phyloP scores from a whole-genome alignment of 2,329 filamentous ascomycete species.

The Xylariaceae sp. region DNA sequence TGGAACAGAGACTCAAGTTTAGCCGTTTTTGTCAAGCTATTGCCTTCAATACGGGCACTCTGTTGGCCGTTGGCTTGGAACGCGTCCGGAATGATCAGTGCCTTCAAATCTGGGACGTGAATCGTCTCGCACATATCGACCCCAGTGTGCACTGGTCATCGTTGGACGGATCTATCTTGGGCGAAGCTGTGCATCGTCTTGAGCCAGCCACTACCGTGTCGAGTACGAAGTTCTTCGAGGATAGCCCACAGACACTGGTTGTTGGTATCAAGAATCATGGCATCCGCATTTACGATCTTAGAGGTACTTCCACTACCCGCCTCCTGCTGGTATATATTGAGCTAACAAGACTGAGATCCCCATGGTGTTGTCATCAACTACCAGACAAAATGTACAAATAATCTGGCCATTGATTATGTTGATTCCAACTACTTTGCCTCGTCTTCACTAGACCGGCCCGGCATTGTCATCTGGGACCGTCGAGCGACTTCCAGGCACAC shows the following conservation, averaged over 20 bases:
- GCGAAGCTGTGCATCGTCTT: conserved; percentile 54
- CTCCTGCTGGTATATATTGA: background rate
- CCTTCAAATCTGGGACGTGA: conserved; percentile 77
- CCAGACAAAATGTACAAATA: conserved; percentile 63
- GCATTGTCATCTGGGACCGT: conserved; percentile 73
- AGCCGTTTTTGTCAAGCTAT: conserved; percentile 76
- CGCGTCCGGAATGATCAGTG: conserved; percentile 76
- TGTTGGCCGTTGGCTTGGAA: conserved; percentile 74
- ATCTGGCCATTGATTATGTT: conserved; percentile 70
- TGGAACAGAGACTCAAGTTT: conserved; percentile 67
- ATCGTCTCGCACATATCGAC: conserved; percentile 50
- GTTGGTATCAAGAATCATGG: conserved; percentile 71
- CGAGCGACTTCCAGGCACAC: conserved; percentile 52
- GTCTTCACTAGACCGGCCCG: conserved; percentile 67
- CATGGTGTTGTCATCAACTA: conserved; percentile 52
- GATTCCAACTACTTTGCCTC: conserved; percentile 83
- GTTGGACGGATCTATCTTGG: conserved; percentile 42
- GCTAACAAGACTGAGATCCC: conserved; percentile 37
- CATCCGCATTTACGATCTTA: conserved; percentile 70
- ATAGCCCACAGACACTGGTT: conserved; percentile 68
- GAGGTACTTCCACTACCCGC: conserved; percentile 47
- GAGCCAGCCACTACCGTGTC: conserved; percentile 70
- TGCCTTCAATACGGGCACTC: conserved; percentile 66
- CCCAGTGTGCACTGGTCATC: conserved; percentile 46
- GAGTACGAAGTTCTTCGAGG: conserved; percentile 75